Conservation (phyloP, 2,329 filamentous ascomycete genomes). For the Calonectria honghensis region DNA sequence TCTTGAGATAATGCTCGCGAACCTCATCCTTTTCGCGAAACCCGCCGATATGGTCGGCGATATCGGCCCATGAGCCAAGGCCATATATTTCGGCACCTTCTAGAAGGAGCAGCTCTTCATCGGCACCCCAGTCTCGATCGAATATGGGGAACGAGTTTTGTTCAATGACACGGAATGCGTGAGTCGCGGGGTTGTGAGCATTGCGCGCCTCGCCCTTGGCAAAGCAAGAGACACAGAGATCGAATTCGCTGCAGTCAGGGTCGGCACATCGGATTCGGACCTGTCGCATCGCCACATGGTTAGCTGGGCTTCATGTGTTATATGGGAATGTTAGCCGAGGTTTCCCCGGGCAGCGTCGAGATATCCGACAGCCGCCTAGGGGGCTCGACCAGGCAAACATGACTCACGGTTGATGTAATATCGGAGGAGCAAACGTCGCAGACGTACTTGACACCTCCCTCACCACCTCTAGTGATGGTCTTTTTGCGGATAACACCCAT, state of each 20-base stretch:
- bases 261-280: slow-evolving; percentile 96
- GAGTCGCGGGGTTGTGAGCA: slow-evolving; percentile 89
- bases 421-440: slow-evolving; percentile 98
- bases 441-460: slow-evolving; percentile 95
- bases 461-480: slow-evolving; percentile 87
- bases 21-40: slow-evolving; percentile 97
- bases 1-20: slow-evolving; percentile 92
- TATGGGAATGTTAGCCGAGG: slow-evolving; percentile 44
- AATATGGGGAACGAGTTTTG: slow-evolving; percentile 99
- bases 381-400: slow-evolving; percentile 31
- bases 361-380: slow-evolving; percentile 26
- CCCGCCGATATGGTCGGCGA: slow-evolving; percentile 97
- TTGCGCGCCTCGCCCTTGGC: slow-evolving; percentile 86
- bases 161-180: slow-evolving; percentile 95
- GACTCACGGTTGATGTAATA: slow-evolving; percentile 93
- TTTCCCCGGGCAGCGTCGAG: slow-evolving; percentile 50
- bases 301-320: slow-evolving; percentile 31
- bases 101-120: slow-evolving; percentile 94
- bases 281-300: slow-evolving; percentile 67
- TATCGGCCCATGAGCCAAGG: slow-evolving; percentile 96
- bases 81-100: slow-evolving; percentile 98
- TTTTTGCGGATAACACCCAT: slow-evolving; percentile 99
- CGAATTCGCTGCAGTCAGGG: slow-evolving; percentile 90
- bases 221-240: slow-evolving; percentile 97
- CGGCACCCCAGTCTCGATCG: slow-evolving; percentile 94